Conservation (phyloP, 129 eudicot genomes). For the Saussurea involucrata region DNA sequence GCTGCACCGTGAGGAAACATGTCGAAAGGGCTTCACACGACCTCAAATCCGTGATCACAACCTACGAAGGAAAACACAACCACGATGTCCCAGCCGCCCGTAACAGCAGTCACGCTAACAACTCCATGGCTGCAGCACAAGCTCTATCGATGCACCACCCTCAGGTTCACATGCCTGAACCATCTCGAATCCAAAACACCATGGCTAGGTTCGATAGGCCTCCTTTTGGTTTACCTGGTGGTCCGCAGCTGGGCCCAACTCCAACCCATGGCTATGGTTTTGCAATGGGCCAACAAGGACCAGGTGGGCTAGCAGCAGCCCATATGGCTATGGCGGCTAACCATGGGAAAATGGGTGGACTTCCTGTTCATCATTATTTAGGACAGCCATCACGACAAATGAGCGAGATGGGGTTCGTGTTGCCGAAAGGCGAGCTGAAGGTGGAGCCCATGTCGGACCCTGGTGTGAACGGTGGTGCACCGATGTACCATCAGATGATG, state of each 20-base stretch:
- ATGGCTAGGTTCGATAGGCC: slow-evolving; percentile 61
- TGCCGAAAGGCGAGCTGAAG: slow-evolving; percentile 69
- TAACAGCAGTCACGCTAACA: slow-evolving; percentile 54
- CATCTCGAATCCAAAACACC: slow-evolving; percentile 46
- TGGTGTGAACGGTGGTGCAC: slow-evolving; percentile 42
- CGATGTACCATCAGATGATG: slow-evolving; percentile 59
- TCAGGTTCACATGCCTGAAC: slow-evolving; percentile 57
- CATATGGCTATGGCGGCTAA: slow-evolving; percentile 58
- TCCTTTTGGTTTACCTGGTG: slow-evolving; percentile 25
- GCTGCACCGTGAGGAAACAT: slow-evolving; percentile 85
- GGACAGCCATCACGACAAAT: slow-evolving; percentile 32
- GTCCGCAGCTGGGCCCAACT: slow-evolving; percentile 35
- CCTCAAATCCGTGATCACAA: slow-evolving; percentile 80
- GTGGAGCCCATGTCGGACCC: slow-evolving; percentile 63
- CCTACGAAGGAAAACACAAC: slow-evolving; percentile 91
- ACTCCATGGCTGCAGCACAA: slow-evolving; percentile 28
- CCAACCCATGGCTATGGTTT: slow-evolving; percentile 47
- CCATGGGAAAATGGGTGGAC: slow-evolving; percentile 43
- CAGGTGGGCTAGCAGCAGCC: slow-evolving; percentile 38
- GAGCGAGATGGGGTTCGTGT: slow-evolving; percentile 53
- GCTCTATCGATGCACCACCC: slow-evolving; percentile 26
- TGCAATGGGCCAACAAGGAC: slow-evolving; percentile 44
- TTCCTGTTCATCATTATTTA: slow-evolving; percentile 44
- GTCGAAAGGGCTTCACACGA: slow-evolving; percentile 92
- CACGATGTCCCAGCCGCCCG: slow-evolving; percentile 92